phyloP scores from a whole-genome alignment of 2,329 filamentous ascomycete species.

The Camillea tinctor region DNA sequence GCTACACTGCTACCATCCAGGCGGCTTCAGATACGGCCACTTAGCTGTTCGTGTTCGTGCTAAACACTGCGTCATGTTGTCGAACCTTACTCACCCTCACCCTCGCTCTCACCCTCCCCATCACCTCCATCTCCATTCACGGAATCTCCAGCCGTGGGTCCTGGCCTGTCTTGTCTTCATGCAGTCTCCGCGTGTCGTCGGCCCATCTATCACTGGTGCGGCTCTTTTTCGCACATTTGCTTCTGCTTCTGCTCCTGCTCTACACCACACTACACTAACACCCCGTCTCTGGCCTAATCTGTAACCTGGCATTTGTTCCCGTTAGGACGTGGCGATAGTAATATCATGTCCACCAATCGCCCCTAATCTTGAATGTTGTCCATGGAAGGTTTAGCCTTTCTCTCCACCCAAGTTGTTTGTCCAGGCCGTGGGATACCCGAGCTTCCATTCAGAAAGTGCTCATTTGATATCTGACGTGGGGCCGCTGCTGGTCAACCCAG shows the following conservation, averaged over 20 bases:
- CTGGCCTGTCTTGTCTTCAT: slow-evolving; percentile 19
- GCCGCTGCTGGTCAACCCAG: slow-evolving; percentile 16
- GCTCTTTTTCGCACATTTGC: slow-evolving; percentile 11
- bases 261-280: no score
- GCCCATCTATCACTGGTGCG: slow-evolving; percentile 23
- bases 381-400: slow-evolving; percentile 34
- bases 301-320: slow-evolving; percentile 14
- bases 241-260: no score
- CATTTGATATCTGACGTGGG: slow-evolving; percentile 21
- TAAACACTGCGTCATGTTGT: slow-evolving; percentile 24
- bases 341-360: slow-evolving; percentile 33
- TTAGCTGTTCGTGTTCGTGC: slow-evolving; percentile 8
- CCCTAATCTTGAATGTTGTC: slow-evolving; percentile 34
- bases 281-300: background rate
- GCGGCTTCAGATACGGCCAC: slow-evolving; percentile 15
- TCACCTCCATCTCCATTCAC: slow-evolving; percentile 7
- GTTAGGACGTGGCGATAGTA: slow-evolving; percentile 41
- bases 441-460: slow-evolving; percentile 14
- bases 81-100: slow-evolving; percentile 17
- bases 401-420: slow-evolving; percentile 27
- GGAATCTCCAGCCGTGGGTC: slow-evolving; percentile 18
- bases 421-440: slow-evolving; percentile 24
- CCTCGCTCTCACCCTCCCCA: slow-evolving; percentile 1
- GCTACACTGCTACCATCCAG: slow-evolving; percentile 11
- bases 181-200: slow-evolving; percentile 18